Base-by-base conservation (phyloP, 1,284 basidiomycete species). In the Lignosus rhinocerotis region DNA sequence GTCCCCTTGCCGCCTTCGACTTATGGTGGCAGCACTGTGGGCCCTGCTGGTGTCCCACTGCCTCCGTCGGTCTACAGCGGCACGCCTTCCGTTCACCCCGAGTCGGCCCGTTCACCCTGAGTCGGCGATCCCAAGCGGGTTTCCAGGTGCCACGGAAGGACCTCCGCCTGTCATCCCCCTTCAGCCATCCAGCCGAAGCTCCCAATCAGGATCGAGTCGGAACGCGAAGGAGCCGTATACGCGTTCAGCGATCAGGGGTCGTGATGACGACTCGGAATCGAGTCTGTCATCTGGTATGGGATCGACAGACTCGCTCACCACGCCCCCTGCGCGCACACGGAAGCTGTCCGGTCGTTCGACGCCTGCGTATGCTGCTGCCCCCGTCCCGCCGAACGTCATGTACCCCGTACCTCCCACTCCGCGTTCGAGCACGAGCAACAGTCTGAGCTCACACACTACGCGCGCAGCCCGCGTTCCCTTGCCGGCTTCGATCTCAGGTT, bases 231-330 rank as follows among this genome's bases (percentile, higher is more conserved):
- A 60, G 25, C 51, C 56, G 3, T 66, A 66, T 53, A 58, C 62
- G 33, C 62, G 66, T 14, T 55, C 59, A 4, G 52, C 55, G 9
- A 54, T 59, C 25, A 49, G 46, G 17, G 58, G 63, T 42, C 66
- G 66, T 9, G 63, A 62, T 12, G 65, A 62, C 16, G 70, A 70
- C 53, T 64, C 68, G 8, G 67, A 69, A 36, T 65, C 63, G 14
- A 66, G 61, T 14, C 60, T 68, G 1, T 65, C 67, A 9, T 72
- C 70, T 14, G 63, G 67, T 45, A 31, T 71, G 43, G 67, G 67
- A 30, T 71, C 70, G 2, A 48, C 55, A 5, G 68, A 72, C 57
- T 67, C 70, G 30, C 63, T 73, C 41, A 67, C 70, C 2, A 73
- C 71, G 10, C 71, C 71, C 0, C 71, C 69, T 6, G 61, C 63